phyloP scores from a whole-genome alignment of 179 eudicot species.

The Nepenthes alata region DNA sequence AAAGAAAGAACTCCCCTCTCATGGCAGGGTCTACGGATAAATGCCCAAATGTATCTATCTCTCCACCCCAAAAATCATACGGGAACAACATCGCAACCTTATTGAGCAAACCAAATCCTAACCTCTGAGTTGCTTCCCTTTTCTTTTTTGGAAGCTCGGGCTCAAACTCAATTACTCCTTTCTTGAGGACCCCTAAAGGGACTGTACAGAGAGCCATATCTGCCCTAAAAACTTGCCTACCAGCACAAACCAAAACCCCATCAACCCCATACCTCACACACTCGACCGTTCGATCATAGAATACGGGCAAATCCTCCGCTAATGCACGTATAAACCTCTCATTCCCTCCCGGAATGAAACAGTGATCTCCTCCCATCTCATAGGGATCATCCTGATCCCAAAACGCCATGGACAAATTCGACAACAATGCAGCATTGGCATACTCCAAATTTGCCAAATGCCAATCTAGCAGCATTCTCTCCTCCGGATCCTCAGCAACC shows the following conservation, averaged over 20 bases:
- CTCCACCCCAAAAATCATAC: conserved; percentile 91
- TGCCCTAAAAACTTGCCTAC: conserved; percentile 60
- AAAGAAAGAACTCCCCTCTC: conserved; percentile 93
- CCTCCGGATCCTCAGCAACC: conserved; percentile 65
- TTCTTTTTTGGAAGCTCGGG: conserved; percentile 82
- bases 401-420: conserved; percentile 77
- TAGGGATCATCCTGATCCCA: conserved; percentile 99
- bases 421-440: conserved; percentile 77
- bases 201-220: conserved; percentile 91
- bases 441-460: conserved; percentile 94
- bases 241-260: conserved; percentile 72
- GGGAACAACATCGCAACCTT: conserved; percentile 97
- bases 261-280: conserved; percentile 70
- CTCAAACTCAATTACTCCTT: conserved; percentile 51
- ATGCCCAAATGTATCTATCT: conserved; percentile 92
- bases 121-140: conserved; percentile 65
- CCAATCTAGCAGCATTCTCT: conserved; percentile 90
- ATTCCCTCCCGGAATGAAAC: conserved; percentile 94
- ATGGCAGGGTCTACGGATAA: conserved; percentile 58
- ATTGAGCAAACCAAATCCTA: conserved; percentile 89
- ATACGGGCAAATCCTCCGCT: conserved; percentile 73
- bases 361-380: conserved; percentile 99
- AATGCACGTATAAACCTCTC: conserved; percentile 73
- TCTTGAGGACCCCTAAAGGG: conserved; percentile 89
- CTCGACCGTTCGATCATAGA: conserved; percentile 49